These are phyloP conservation scores for Fusarium sp. DNA, from an alignment of 2,329 filamentous ascomycete genomes.

Conservation along the genomic window DNA sequence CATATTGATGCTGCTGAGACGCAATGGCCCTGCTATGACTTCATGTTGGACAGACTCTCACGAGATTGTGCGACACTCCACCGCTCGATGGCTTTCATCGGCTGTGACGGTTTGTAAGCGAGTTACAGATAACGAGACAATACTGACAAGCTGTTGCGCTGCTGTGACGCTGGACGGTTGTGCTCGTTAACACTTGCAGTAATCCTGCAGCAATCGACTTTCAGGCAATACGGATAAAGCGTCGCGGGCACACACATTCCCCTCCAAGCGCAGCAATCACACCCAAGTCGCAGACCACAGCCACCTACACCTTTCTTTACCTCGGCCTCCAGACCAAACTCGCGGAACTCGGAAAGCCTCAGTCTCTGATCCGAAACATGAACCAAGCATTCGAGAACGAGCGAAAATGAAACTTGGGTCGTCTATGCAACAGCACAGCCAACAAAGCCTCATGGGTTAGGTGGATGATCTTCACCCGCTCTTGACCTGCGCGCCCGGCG, in stretches of 20 bases:
- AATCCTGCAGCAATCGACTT: background rate
- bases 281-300: background rate
- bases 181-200: background rate
- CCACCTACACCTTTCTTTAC: background rate
- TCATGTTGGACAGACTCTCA: slow-evolving; percentile 23
- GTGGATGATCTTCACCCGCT: background rate
- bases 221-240: slow-evolving; percentile 8
- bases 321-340: background rate
- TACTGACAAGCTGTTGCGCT: background rate
- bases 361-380: background rate
- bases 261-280: background rate
- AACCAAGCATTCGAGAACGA: background rate
- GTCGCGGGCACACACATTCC: slow-evolving; percentile 5
- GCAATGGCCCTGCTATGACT: background rate
- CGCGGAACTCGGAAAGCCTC: background rate
- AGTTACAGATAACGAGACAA: background rate
- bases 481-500: background rate
- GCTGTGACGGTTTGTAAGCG: background rate
- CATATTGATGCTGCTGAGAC: background rate
- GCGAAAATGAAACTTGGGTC: background rate
- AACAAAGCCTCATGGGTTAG: background rate
- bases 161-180: background rate
- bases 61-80: slow-evolving; percentile 22
- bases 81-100: slow-evolving; percentile 17
- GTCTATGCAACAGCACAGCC: background rate